Evolutionary conservation across 148 eudicot species (phyloP), one percentile per base, ranked within the genome.

Genomic region (Rhododendron williamsianum): DNA sequence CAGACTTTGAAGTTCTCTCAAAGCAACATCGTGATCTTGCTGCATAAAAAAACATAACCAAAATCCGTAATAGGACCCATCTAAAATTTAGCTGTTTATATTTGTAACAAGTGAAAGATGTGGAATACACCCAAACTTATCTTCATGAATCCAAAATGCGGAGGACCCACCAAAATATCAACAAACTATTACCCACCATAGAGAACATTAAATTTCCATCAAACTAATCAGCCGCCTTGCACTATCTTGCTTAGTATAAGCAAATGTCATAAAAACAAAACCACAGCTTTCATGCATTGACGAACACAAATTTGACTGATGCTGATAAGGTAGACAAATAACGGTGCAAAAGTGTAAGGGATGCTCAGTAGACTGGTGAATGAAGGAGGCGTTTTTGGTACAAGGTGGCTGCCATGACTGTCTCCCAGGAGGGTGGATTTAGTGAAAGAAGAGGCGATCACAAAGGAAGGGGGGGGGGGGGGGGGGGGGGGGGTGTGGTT

Each of bases 11-110:
- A 80, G 35, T 52, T 49, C 82, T 80, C 82, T n/a, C 21, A 80
- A 48, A 80, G 82, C 82, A 51, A 49, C 38, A 48, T 80, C 65
- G 41, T 46, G 52, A 80, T 80, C 82, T 80, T 80, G 60, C 82
- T 80, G 82, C 41, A 80, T 51, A n/a, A 30, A 27, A 30, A 49
- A 25, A 49, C 4, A 13, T 10, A 80, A 80, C 9, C 10, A 80
- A 16, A 23, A 48, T 27, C 33, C 30, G 25, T 35, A 80, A 49
- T 2, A n/a, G 30, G 74, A 3, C 36, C 74, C 11, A 41, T 23
- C 19, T 1, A 49, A 16, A n/a, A 51, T 23, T 27, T 51, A n/a
- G 48, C 45, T 6, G n/a, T 36, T 76, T 33, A 36, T 43, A 16
- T 8, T 8, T 36, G 79, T 6, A 43, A 35, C 9, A 35, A 18